Percentiles rank a stretch among this genome's conserved stretches.
phyloP scores from a whole-genome alignment of 2,329 filamentous ascomycete genomes.

The Aureobasidium sp. region DNA sequence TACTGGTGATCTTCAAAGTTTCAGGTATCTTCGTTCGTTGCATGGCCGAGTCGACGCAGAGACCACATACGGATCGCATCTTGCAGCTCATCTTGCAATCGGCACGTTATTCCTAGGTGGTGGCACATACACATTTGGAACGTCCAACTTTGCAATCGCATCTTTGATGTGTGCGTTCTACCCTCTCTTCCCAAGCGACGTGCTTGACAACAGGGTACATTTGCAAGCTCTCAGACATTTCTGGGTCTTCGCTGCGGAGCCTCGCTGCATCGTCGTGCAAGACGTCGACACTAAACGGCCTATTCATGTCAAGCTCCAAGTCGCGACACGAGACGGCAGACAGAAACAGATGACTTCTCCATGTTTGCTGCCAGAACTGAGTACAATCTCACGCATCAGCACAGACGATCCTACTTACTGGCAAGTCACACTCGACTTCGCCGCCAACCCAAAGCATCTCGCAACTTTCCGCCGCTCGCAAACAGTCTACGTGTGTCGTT shows the following conservation, averaged over 20 bases:
- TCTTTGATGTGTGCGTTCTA: conserved; percentile 87
- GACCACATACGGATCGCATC: conserved; percentile 84
- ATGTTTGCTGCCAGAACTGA: conserved; percentile 55
- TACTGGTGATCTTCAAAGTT: conserved; percentile 77
- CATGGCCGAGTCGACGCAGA: conserved; percentile 80
- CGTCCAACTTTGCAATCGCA: conserved; percentile 77
- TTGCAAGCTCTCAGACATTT: conserved; percentile 94
- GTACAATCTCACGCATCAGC: conserved; percentile 53
- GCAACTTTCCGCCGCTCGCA: conserved; percentile 60
- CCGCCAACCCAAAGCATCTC: conserved; percentile 50
- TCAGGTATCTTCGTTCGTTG: conserved; percentile 75
- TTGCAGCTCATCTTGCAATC: conserved; percentile 86
- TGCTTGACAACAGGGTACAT: conserved; percentile 90
- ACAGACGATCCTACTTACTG: conserved; percentile 63
- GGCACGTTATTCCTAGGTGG: conserved; percentile 86
- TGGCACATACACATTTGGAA: conserved; percentile 85
- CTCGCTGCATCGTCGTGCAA: conserved; percentile 77
- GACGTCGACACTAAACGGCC: conserved; percentile 79
- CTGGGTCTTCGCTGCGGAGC: conserved; percentile 89
- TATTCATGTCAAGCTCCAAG: conserved; percentile 36
- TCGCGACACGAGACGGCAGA: conserved; percentile 19
- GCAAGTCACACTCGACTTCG: conserved; percentile 71
- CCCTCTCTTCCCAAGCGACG: conserved; percentile 77
- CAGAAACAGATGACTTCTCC: conserved; percentile 38
- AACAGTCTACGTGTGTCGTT: conserved; percentile 63